Evolutionary conservation across 2,329 filamentous ascomycete genomes (phyloP).

Genomic region (Ceratocystis smalleyi): DNA sequence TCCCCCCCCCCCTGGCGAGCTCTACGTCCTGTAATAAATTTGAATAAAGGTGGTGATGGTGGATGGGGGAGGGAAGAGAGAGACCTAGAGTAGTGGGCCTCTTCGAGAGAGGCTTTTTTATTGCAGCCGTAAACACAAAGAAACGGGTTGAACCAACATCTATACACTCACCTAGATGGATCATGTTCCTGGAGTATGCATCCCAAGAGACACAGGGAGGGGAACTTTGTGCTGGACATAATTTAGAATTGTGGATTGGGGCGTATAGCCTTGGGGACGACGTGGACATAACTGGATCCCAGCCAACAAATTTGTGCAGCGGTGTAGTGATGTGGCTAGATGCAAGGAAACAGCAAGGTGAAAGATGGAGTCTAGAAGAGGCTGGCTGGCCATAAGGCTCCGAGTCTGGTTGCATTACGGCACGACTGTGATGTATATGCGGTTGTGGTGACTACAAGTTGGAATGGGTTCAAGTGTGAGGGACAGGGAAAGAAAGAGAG

Average conservation of each 20-base stretch:
- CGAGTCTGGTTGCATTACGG: no score
- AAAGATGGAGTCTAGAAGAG: no score
- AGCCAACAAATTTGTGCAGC: no score
- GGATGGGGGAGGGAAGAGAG: neutral
- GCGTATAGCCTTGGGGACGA: no score
- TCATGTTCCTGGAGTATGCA: neutral
- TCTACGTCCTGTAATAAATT: neutral
- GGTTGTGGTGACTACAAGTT: no score
- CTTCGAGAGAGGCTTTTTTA: neutral
- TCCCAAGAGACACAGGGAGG: neutral
- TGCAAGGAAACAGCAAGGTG: no score
- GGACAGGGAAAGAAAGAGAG: no score
- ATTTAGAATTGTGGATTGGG: neutral
- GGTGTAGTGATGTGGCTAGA: no score
- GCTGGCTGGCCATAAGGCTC: no score
- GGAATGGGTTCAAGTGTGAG: no score
- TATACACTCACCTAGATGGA: neutral
- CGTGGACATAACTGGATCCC: no score
- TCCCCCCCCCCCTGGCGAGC: neutral
- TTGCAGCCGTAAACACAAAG: neutral
- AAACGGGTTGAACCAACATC: neutral
- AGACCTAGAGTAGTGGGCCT: neutral
- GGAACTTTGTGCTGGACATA: neutral
- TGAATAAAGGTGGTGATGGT: neutral
- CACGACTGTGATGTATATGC: no score